phyloP scores from a whole-genome alignment of 2,329 filamentous ascomycete genomes.

The Corinectria fuckeliana region DNA sequence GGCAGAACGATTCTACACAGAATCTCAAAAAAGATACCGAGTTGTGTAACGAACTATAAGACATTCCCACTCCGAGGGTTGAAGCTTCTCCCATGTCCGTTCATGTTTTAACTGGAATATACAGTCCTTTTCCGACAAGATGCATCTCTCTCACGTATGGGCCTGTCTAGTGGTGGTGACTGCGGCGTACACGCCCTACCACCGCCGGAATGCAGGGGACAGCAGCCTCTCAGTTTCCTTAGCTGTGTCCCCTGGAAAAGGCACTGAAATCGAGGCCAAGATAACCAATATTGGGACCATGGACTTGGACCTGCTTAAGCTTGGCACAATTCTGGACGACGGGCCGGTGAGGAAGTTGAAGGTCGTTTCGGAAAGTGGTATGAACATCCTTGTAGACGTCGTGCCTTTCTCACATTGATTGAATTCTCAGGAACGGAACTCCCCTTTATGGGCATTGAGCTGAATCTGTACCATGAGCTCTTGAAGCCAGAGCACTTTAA shows the following conservation, averaged over 20 bases:
- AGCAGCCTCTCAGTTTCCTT: conserved; percentile 5
- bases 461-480: conserved; percentile 25
- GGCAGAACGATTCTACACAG: background rate
- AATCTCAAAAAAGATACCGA: background rate
- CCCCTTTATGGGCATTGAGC: conserved; percentile 19
- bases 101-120: background rate
- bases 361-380: conserved; percentile 4
- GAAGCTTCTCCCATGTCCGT: background rate
- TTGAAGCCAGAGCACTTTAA: conserved; percentile 15
- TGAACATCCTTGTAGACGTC: background rate
- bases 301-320: conserved; percentile 14
- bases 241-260: background rate
- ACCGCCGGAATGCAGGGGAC: background rate
- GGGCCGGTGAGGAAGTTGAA: conserved; percentile 24
- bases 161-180: background rate
- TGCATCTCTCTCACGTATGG: background rate
- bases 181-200: background rate
- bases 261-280: conserved; percentile 9
- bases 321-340: conserved; percentile 25
- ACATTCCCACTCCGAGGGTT: background rate
- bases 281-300: conserved; percentile 11
- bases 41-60: background rate
- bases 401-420: background rate
- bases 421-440: background rate
- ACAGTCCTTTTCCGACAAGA: background rate